Percentiles rank a stretch among this genome's conserved stretches.
Evolutionary conservation across 2,329 filamentous ascomycete species (phyloP).

Genomic region (Cercospora zeina): DNA sequence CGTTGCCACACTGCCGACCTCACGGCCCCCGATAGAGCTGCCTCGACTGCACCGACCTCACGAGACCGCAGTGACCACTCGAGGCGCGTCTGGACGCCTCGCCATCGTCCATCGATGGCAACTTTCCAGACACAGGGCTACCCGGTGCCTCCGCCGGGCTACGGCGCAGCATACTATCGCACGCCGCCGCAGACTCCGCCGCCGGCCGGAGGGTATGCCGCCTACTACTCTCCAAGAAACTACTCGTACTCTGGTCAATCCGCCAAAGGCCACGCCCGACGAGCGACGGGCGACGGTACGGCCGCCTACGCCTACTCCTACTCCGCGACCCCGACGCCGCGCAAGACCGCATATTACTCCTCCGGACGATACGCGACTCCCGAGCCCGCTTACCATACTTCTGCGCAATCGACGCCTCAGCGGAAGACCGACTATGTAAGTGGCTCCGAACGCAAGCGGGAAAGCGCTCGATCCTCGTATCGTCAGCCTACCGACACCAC

Average conservation of each 20-base stretch:
- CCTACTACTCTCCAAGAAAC: constrained; percentile 58
- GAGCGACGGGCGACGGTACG: constrained; percentile 55
- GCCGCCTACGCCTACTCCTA: constrained; percentile 48
- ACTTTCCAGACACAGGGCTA: constrained; percentile 42
- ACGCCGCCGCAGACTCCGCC: constrained; percentile 53
- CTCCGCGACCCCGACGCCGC: constrained; percentile 32
- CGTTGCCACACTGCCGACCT: constrained; percentile 35
- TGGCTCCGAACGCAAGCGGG: constrained; percentile 53
- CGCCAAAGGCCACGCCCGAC: constrained; percentile 54
- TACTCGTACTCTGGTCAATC: constrained; percentile 52
- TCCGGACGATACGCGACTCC: constrained; percentile 28
- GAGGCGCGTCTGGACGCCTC: constrained; percentile 42
- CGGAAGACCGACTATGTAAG: constrained; percentile 66
- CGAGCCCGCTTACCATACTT: constrained; percentile 44
- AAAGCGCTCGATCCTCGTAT: constrained; percentile 51
- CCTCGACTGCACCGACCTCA: constrained; percentile 5
- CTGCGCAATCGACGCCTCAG: constrained; percentile 52
- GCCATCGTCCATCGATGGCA: constrained; percentile 36
- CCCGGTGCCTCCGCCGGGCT: constrained; percentile 49
- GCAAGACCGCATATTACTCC: constrained; percentile 26
- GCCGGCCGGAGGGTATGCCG: constrained; percentile 42
- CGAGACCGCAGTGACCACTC: constrained; percentile 25
- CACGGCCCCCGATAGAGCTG: constrained; percentile 32
- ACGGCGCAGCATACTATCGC: constrained; percentile 52
- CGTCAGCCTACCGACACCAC: constrained; percentile 53